Evolutionary conservation across 352 stramenopile genomes (phyloP), one percentile per base, ranked within the genome.

Genomic region (Phytophthora hybrid): DNA sequence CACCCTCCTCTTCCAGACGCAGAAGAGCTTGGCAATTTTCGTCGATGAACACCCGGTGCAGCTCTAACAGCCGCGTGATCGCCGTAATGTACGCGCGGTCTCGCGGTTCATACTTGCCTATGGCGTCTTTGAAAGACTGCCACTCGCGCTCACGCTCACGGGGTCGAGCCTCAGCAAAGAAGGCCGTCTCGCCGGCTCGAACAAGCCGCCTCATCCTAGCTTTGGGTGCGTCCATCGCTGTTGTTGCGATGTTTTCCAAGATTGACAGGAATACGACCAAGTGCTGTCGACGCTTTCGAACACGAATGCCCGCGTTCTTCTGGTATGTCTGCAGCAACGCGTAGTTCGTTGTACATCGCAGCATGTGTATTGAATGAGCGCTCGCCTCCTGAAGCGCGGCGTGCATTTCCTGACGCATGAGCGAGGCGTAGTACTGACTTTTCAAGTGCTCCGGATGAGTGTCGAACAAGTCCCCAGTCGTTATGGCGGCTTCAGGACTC

Each of bases 1-100:
- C 29, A 3, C n/a, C 21, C n/a, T 74, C 26, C 1, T 63, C 53
- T 47, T 23, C 19, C 4, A 66, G n/a, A 39, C 23, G 64, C 9
- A 66, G 31, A 57, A 37, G 19, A 41, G 4, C 29, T 58, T 59
- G 66, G 29, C 71, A 65, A 14, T 68, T 71, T 61, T 84, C 80
- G 29, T 73, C 67, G 5, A 85, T 49, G 32, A 71, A 87, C 2
- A 87, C 63, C 5, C 69, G 60, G 32, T 87, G 80, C 18, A 84
- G 47, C 5, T 80, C 67, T n/a, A 87, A 21, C 46, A 83, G 72
- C 1, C 32, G 59, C 0, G 63, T 64, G 13, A 81, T 6, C 21
- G 13, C 44, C 16, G 32, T 21, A 51, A 78, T 69, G 61, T 78
- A 78, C 49, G 61, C 31, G 21, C 51, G 51, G 29, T 78, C 71